Base-by-base conservation (phyloP, 805 yeast species). In the Spathaspora hagerdaliae region DNA sequence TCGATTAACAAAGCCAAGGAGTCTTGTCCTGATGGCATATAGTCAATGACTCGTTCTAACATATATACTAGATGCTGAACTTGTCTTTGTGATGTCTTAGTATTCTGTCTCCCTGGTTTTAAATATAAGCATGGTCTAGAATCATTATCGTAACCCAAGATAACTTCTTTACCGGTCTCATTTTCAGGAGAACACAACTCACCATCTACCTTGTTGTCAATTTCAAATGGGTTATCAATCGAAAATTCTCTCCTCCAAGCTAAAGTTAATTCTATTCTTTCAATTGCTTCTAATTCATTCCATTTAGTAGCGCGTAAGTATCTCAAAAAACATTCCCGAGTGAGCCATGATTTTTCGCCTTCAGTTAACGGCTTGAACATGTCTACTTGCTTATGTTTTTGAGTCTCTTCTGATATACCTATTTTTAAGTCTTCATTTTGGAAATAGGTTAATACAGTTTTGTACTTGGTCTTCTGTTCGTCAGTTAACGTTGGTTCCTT, bases 201-300 rank as follows among this genome's bases (percentile, higher is more conserved):
- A 2, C 84, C 74, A 26, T 79, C 82, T 31, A 85, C 71, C n/a
- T 48, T 56, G 36, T 74, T 68, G 31, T 71, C 82, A 49, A 73
- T 79, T 19, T 64, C 73, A 39, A 55, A 58, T 39, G 54, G 51
- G 63, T 77, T 54, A 36, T 74, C 64, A 31, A 71, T 60, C 24
- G 97, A 97, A 60, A 90, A 91, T 53, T 87, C 92, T 55, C 97
- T 81, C 70, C 99, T 81, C 99, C 99, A 94, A 3, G 87, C 83
- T 15, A 94, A 53, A 0, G 98, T 84, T 19, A 80, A 78, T 52
- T 81, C 85, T 9, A 94, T 73, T 58, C 99, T 79, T 45, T 77
- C 76, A 41, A 82, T 83, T 35, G 95, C 87, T 10, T 84, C 87
- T 27, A 74, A 65, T 1, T 74, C 75, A 29, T 78, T 74, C 99